Evolutionary conservation across 768 basidiomycete species (phyloP).

Genomic region (Hypholoma fasciculare): DNA sequence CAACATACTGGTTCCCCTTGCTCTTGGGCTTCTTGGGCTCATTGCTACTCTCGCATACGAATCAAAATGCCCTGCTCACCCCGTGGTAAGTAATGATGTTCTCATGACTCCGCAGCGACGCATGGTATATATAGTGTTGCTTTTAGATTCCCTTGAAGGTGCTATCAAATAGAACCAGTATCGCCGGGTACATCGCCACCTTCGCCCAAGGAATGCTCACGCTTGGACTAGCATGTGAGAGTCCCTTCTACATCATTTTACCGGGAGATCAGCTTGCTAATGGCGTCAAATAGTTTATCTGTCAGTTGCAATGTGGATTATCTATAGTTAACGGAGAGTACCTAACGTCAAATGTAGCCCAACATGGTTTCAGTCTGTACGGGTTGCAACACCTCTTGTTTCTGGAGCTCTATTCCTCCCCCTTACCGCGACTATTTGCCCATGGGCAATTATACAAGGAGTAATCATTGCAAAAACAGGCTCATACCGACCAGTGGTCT

Average conservation of each 20-base stretch:
- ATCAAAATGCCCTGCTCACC: slow-evolving; percentile 5
- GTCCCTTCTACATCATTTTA: background rate
- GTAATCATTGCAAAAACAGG: slow-evolving; percentile 23
- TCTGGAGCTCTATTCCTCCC: slow-evolving; percentile 36
- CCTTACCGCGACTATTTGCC: slow-evolving; percentile 31
- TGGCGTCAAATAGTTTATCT: slow-evolving; percentile 10
- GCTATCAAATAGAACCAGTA: slow-evolving; percentile 13
- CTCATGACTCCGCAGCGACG: background rate
- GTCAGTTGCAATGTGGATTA: background rate
- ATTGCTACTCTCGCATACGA: slow-evolving; percentile 41
- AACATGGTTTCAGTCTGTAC: slow-evolving; percentile 37
- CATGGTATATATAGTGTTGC: background rate
- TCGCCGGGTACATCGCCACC: slow-evolving; percentile 9
- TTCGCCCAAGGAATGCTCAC: slow-evolving; percentile 18
- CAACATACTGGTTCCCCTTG: slow-evolving; percentile 40
- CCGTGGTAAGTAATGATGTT: slow-evolving; percentile 9
- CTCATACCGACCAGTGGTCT: slow-evolving; percentile 24
- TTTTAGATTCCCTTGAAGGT: slow-evolving; percentile 12
- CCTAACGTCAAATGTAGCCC: slow-evolving; percentile 7
- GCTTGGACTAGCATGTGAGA: slow-evolving; percentile 12
- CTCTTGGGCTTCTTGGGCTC: slow-evolving; percentile 40
- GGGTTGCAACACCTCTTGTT: slow-evolving; percentile 30
- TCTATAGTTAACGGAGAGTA: background rate
- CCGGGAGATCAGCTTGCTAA: background rate
- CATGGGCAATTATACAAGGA: slow-evolving; percentile 36